These are phyloP conservation scores for Knufia petricola DNA, from an alignment of 2,329 filamentous ascomycete genomes.

Conservation along the genomic window DNA sequence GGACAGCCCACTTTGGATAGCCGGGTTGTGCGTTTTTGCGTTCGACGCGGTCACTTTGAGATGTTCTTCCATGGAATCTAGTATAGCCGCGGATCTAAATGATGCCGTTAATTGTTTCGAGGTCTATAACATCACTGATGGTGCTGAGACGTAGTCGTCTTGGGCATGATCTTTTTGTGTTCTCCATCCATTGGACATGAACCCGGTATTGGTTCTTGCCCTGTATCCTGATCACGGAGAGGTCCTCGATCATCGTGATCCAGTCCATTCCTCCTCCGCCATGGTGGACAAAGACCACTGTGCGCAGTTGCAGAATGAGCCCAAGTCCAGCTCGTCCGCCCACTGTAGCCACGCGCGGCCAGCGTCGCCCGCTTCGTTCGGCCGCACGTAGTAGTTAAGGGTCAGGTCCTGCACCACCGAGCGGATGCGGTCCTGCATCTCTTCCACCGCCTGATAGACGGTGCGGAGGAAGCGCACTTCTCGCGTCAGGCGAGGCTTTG, in stretches of 20 bases:
- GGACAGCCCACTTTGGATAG: too few relatives aligned
- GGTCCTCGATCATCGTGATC: background rate
- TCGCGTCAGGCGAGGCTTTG: background rate
- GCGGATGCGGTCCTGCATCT: background rate
- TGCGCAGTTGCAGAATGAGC: background rate
- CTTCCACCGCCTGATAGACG: conserved; percentile 2
- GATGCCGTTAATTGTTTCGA: too few relatives aligned
- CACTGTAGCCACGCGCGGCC: background rate
- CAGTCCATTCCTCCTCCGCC: background rate
- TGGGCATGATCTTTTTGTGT: too few relatives aligned
- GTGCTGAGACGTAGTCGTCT: too few relatives aligned
- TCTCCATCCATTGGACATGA: too few relatives aligned
- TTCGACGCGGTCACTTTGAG: too few relatives aligned
- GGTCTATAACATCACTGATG: too few relatives aligned
- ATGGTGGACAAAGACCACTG: background rate
- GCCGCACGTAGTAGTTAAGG: conserved; percentile 6
- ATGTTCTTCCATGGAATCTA: too few relatives aligned
- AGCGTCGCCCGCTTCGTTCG: background rate
- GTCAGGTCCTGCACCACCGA: conserved; percentile 4
- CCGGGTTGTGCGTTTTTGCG: too few relatives aligned
- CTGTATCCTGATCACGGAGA: too few relatives aligned
- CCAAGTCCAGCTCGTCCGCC: background rate
- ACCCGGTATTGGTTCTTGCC: too few relatives aligned
- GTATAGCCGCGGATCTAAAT: too few relatives aligned
- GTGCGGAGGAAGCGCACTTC: conserved; percentile 6